Evolutionary conservation across 768 basidiomycete species (phyloP).

Genomic region (Leucogyrophana mollusca): DNA sequence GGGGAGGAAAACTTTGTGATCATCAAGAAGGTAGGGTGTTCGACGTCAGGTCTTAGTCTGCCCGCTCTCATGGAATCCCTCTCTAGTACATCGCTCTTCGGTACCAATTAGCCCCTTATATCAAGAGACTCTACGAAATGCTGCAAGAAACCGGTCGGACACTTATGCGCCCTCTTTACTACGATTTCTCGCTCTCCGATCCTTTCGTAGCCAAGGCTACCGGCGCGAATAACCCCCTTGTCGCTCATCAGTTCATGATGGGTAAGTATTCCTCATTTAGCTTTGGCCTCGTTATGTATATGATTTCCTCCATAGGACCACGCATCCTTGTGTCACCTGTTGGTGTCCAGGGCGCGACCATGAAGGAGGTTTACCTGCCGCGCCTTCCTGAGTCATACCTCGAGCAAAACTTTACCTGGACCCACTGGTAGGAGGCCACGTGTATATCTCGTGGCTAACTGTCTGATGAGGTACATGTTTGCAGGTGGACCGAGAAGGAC

Average conservation of each 20-base stretch:
- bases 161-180: conserved; percentile 33
- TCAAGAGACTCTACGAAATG: conserved; percentile 29
- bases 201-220: conserved; percentile 26
- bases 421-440: conserved; percentile 25
- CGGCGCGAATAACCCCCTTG: conserved; percentile 26
- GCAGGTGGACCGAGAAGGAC: conserved; percentile 33
- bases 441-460: background rate
- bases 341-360: conserved; percentile 24
- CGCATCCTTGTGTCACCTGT: conserved; percentile 33
- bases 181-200: conserved; percentile 32
- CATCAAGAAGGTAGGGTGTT: conserved; percentile 27
- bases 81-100: conserved; percentile 34
- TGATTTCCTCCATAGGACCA: conserved; percentile 17
- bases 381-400: conserved; percentile 13
- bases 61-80: background rate
- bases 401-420: conserved; percentile 24
- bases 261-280: conserved; percentile 17
- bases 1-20: conserved; percentile 35
- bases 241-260: conserved; percentile 33
- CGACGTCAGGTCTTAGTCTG: background rate
- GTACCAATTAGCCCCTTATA: conserved; percentile 34
- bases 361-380: conserved; percentile 30
- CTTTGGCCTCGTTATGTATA: background rate
- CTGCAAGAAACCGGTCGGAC: conserved; percentile 30
- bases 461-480: background rate